A percentile compares a stretch with the other conserved stretches of the same genome.
These are phyloP conservation scores for Lecanicillium sp. DNA, from an alignment of 2,329 filamentous ascomycete genomes.

Conservation along the genomic window DNA sequence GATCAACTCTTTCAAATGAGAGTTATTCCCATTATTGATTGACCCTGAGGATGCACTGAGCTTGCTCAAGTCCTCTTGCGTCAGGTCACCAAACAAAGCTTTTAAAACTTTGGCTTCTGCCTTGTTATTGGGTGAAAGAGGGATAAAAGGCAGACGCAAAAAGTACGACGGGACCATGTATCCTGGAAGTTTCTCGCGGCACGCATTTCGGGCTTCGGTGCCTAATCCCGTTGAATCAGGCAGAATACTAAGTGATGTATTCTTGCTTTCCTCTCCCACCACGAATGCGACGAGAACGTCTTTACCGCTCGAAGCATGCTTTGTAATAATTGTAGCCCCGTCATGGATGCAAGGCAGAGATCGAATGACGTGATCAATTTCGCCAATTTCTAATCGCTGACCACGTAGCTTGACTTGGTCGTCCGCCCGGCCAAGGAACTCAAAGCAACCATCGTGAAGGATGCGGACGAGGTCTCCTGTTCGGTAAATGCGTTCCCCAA, in stretches of 20 bases:
- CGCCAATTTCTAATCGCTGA: conserved; percentile 80
- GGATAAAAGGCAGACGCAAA: conserved; percentile 62
- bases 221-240: conserved; percentile 30
- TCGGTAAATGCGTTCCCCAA: conserved; percentile 63
- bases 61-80: conserved; percentile 52
- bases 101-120: conserved; percentile 67
- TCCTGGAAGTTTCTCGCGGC: conserved; percentile 59
- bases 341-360: conserved; percentile 53
- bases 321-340: conserved; percentile 66
- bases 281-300: conserved; percentile 79
- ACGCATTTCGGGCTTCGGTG: conserved; percentile 49
- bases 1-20: conserved; percentile 39
- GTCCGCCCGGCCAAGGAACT: conserved; percentile 81
- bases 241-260: conserved; percentile 14
- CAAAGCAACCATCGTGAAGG: conserved; percentile 71
- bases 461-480: conserved; percentile 85
- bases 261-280: conserved; percentile 12
- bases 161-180: conserved; percentile 93
- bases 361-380: conserved; percentile 81
- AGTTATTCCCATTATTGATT: conserved; percentile 15
- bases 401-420: conserved; percentile 90
- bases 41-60: conserved; percentile 30
- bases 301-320: conserved; percentile 64
- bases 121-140: conserved; percentile 85
- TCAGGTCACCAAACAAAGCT: conserved; percentile 54